These are phyloP conservation scores for Zymoseptoria ardabiliae DNA, from an alignment of 2,329 filamentous ascomycete species.

Conservation along the genomic window DNA sequence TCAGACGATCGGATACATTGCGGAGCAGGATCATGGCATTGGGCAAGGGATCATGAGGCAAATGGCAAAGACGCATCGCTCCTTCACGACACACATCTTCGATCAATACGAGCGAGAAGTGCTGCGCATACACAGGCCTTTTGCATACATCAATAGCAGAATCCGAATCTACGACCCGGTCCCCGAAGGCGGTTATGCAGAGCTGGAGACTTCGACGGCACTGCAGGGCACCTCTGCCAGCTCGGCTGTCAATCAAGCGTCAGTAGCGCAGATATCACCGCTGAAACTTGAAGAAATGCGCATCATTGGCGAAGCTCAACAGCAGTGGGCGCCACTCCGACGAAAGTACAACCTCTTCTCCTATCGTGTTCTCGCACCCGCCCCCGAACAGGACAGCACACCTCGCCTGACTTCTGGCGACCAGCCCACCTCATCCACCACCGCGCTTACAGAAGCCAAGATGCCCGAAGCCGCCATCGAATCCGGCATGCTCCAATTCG, in stretches of 20 bases:
- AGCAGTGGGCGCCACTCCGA: conserved; percentile 55
- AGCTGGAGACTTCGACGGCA: conserved; percentile 28
- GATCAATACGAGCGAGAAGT: conserved; percentile 54
- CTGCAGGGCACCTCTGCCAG: conserved; percentile 39
- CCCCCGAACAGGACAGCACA: conserved; percentile 31
- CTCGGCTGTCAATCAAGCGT: conserved; percentile 37
- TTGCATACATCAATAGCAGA: conserved; percentile 55
- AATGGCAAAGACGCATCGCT: conserved; percentile 54
- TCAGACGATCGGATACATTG: conserved; percentile 57
- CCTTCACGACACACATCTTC: conserved; percentile 60
- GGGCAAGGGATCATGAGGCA: conserved; percentile 51
- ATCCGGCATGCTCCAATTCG: conserved; percentile 52
- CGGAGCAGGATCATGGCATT: conserved; percentile 55
- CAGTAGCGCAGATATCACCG: conserved; percentile 45
- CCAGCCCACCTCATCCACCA: conserved; percentile 37
- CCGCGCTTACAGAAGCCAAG: conserved; percentile 44
- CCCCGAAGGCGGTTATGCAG: conserved; percentile 30
- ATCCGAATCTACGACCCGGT: conserved; percentile 52
- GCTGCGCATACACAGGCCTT: conserved; percentile 55
- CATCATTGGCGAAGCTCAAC: conserved; percentile 56
- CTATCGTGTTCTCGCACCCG: conserved; percentile 37
- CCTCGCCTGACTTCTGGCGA: conserved; percentile 30
- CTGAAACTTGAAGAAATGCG: conserved; percentile 52
- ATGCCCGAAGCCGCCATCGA: conserved; percentile 31
- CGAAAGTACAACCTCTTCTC: conserved; percentile 60